Conservation (phyloP, 345 rosid species). For the Nasturtium officinale region DNA sequence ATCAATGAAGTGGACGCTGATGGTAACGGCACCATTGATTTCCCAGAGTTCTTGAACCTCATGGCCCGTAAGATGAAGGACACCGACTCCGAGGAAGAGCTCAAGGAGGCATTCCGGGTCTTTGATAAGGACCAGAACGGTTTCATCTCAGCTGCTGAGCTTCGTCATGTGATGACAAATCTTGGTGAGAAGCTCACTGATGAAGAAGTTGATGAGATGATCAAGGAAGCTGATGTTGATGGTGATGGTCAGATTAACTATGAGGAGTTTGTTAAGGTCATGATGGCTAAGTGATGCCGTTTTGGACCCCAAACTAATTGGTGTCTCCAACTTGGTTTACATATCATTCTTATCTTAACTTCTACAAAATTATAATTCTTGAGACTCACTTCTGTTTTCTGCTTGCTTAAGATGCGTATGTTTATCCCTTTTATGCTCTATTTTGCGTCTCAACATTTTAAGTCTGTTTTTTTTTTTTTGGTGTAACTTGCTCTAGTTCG, state of each 20-base stretch:
- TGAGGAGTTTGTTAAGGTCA: constrained; percentile 82
- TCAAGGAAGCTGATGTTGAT: constrained; percentile 82
- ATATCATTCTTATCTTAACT: constrained; percentile 37
- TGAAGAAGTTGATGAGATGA: constrained; percentile 90
- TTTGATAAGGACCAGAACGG: constrained; percentile 91
- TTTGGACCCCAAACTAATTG: neutral
- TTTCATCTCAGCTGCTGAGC: constrained; percentile 86
- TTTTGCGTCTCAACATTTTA: constrained; percentile 21
- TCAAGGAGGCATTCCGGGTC: constrained; percentile 82
- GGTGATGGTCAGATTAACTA: constrained; percentile 89
- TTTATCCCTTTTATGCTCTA: constrained; percentile 21
- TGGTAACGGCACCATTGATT: constrained; percentile 81
- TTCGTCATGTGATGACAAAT: constrained; percentile 87
- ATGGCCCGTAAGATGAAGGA: constrained; percentile 93
- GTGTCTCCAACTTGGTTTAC: constrained; percentile 2
- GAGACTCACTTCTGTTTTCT: constrained; percentile 23
- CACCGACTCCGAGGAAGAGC: constrained; percentile 89
- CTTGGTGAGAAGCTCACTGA: constrained; percentile 85
- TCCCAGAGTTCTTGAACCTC: constrained; percentile 82
- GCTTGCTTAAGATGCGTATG: constrained; percentile 26
- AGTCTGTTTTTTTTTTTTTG: neutral
- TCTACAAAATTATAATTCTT: constrained; percentile 22
- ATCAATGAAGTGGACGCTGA: constrained; percentile 86
- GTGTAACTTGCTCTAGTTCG: constrained; percentile 37
- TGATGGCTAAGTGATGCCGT: constrained; percentile 76